A percentile compares a stretch with the other conserved stretches of the same genome.
Evolutionary conservation across 306 rosid genomes (phyloP).

Genomic region (Dicorynia guianensis): DNA sequence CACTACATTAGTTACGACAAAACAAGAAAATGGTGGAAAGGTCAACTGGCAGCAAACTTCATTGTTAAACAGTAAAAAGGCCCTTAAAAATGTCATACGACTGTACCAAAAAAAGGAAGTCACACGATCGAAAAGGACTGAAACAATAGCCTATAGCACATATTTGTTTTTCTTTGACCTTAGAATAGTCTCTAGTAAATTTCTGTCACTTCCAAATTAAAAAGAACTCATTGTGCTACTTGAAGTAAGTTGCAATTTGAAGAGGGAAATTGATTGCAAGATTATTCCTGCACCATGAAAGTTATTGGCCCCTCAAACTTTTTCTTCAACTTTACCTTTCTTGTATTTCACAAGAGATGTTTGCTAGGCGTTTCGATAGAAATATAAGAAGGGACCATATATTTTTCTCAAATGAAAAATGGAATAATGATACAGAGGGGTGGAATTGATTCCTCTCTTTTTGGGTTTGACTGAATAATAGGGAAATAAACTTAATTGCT

Average conservation of each 20-base stretch:
- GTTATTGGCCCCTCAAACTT: background rate
- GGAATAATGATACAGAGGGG: background rate
- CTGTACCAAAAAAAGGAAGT: too few relatives aligned
- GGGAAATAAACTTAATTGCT: too few relatives aligned
- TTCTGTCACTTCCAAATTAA: background rate
- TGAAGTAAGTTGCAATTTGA: background rate
- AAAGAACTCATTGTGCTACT: background rate
- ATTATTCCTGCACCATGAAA: background rate
- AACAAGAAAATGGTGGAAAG: background rate
- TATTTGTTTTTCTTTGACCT: background rate
- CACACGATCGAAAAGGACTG: background rate
- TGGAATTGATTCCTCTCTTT: too few relatives aligned
- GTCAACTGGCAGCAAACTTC: background rate
- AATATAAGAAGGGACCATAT: background rate
- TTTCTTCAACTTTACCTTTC: background rate
- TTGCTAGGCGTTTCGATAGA: background rate
- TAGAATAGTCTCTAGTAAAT: background rate
- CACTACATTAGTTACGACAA: too few relatives aligned
- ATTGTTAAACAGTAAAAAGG: background rate
- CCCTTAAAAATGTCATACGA: background rate
- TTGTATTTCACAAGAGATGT: background rate
- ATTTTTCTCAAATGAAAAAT: constrained; percentile 1
- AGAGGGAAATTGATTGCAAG: background rate
- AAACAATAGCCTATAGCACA: background rate
- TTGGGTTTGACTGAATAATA: too few relatives aligned